phyloP scores from a whole-genome alignment of 345 rosid genomes.

The Microthlaspi erraticum region DNA sequence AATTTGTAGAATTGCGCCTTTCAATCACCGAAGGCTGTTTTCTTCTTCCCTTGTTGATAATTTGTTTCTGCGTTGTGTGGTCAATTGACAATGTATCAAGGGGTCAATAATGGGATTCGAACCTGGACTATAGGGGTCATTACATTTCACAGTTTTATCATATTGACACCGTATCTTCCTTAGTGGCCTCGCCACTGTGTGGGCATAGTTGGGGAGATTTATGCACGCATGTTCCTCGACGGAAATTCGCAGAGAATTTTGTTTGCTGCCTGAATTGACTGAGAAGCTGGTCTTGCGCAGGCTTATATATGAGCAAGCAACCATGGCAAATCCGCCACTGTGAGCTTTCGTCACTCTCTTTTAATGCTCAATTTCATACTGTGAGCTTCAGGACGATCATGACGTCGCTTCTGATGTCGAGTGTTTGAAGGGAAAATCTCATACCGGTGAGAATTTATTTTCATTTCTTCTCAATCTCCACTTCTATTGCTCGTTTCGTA shows the following conservation, averaged over 20 bases:
- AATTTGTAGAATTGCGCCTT: not conserved
- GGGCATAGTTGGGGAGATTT: not conserved
- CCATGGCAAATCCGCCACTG: too few relatives aligned
- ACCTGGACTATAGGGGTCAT: too few relatives aligned
- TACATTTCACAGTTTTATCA: too few relatives aligned
- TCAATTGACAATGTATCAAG: too few relatives aligned
- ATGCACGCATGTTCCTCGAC: slow-evolving; percentile 38
- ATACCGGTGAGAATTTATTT: slow-evolving; percentile 13
- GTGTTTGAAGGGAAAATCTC: slow-evolving; percentile 44
- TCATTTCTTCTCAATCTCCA: not conserved
- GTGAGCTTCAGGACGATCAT: slow-evolving; percentile 41
- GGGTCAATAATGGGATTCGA: too few relatives aligned
- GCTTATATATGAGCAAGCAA: too few relatives aligned
- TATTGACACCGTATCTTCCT: too few relatives aligned
- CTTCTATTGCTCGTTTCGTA: not conserved
- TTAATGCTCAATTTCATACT: slow-evolving; percentile 5
- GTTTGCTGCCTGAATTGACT: not conserved
- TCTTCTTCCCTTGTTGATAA: not conserved
- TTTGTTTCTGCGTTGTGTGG: not conserved
- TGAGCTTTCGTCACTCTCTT: not conserved
- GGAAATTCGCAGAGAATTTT: slow-evolving; percentile 22
- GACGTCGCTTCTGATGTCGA: slow-evolving; percentile 40
- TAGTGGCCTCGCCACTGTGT: too few relatives aligned
- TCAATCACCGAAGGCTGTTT: not conserved
- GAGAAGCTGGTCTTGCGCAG: too few relatives aligned